A percentile compares a stretch with the other conserved stretches of the same genome.
Evolutionary conservation across 768 basidiomycete species (phyloP).

Genomic region (Lactarius psammicola): DNA sequence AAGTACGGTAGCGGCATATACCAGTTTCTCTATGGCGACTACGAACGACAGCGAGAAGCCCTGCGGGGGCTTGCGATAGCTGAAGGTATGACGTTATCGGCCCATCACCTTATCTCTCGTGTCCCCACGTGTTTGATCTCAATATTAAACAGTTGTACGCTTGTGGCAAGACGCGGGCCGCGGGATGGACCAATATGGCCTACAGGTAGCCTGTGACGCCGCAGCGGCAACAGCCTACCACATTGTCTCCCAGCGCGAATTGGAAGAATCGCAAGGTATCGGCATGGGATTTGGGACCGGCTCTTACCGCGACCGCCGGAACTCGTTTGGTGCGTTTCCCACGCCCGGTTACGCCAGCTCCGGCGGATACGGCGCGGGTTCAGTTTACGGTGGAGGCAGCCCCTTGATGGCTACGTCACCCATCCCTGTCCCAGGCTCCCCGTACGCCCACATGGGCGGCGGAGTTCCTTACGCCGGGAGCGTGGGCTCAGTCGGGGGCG

Average conservation of each 20-base stretch:
- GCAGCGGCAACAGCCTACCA: constrained; percentile 24
- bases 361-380: constrained; percentile 3
- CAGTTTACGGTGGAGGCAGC: not conserved
- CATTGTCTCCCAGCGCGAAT: constrained; percentile 20
- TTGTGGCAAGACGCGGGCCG: constrained; percentile 53
- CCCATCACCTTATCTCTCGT: constrained; percentile 9
- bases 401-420: not conserved
- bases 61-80: constrained; percentile 66
- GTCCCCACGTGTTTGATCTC: constrained; percentile 13
- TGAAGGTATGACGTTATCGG: constrained; percentile 49
- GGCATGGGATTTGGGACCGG: constrained; percentile 9
- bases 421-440: constrained; percentile 15
- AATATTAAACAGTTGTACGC: constrained; percentile 47
- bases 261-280: constrained; percentile 5
- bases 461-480: not conserved
- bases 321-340: constrained; percentile 15
- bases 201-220: constrained; percentile 19
- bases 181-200: constrained; percentile 31
- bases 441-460: not conserved
- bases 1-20: constrained; percentile 55
- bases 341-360: constrained; percentile 8
- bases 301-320: constrained; percentile 18
- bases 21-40: constrained; percentile 54
- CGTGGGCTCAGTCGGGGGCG: constrained; percentile 1
- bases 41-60: constrained; percentile 62